phyloP scores from a whole-genome alignment of 805 yeast genomes.

The Teunomyces kruisii region DNA sequence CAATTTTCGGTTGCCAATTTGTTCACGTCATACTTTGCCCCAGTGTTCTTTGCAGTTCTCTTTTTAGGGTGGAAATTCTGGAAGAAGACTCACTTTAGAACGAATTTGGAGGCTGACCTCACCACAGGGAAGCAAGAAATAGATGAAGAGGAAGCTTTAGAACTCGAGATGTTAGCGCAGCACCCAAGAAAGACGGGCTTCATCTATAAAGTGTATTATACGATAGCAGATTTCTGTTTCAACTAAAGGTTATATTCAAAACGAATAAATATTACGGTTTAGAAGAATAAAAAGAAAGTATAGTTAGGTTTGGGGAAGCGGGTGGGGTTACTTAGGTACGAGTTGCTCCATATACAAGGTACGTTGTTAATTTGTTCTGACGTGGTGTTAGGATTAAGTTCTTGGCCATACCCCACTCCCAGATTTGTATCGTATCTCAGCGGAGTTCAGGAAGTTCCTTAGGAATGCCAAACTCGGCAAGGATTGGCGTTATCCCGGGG shows the following conservation, averaged over 20 bases:
- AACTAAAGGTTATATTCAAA: slow-evolving; percentile 13
- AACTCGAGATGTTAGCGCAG: slow-evolving; percentile 18
- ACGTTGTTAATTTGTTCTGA: too few species aligned
- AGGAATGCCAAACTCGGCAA: too few species aligned
- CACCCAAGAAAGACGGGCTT: slow-evolving; percentile 21
- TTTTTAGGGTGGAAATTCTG: slow-evolving; percentile 52
- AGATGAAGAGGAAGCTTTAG: slow-evolving; percentile 54
- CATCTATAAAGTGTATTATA: slow-evolving; percentile 20
- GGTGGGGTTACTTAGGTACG: too few species aligned
- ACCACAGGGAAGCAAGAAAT: slow-evolving; percentile 54
- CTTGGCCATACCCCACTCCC: too few species aligned
- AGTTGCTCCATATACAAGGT: too few species aligned
- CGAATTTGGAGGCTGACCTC: slow-evolving; percentile 53
- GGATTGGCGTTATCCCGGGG: too few species aligned
- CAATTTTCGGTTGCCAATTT: slow-evolving; percentile 31
- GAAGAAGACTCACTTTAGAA: slow-evolving; percentile 47
- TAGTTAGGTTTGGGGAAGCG: too few species aligned
- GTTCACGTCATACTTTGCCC: slow-evolving; percentile 40
- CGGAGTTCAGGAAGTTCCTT: too few species aligned
- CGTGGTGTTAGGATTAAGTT: too few species aligned
- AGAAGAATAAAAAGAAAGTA: too few species aligned
- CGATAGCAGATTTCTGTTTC: slow-evolving; percentile 22
- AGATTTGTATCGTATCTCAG: too few species aligned
- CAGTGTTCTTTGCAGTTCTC: slow-evolving; percentile 47
- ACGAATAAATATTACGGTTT: too few species aligned